Conservation (phyloP, 2,329 filamentous ascomycete species). For the Colletotrichum somersetense region DNA sequence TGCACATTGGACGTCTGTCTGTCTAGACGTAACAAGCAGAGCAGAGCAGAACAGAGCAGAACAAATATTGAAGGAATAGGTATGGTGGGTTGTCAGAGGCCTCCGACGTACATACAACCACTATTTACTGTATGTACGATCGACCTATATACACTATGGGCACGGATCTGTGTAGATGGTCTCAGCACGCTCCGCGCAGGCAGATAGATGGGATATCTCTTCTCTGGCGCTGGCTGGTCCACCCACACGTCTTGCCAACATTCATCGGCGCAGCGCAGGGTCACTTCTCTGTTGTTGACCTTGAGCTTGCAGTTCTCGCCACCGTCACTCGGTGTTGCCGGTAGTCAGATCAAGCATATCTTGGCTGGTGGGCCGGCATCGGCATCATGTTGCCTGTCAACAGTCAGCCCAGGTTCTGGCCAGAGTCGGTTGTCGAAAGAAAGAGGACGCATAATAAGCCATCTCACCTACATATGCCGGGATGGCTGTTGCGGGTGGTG, state of each 20-base stretch:
- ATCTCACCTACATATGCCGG: not conserved
- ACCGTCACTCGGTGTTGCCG: not conserved
- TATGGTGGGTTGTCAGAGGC: not conserved
- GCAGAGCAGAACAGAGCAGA: too few species aligned
- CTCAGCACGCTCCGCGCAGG: not conserved
- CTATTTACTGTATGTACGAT: too few species aligned
- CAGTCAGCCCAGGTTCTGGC: not conserved
- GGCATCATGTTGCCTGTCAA: not conserved
- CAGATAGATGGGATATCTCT: not conserved
- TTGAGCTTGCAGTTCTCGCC: not conserved
- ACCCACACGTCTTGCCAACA: not conserved
- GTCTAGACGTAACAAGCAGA: not conserved
- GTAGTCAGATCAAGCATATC: not conserved
- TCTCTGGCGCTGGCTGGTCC: not conserved
- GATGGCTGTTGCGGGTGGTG: not conserved
- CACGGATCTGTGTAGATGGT: not conserved
- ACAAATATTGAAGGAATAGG: not conserved
- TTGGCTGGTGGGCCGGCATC: not conserved
- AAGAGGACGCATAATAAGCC: not conserved
- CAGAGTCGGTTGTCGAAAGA: not conserved
- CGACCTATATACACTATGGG: too few species aligned
- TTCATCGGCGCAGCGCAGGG: too few species aligned
- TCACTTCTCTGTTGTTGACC: not conserved
- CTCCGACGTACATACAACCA: too few species aligned
- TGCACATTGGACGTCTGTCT: not conserved